A percentile compares a stretch with the other conserved stretches of the same genome.
phyloP scores from a whole-genome alignment of 1,284 basidiomycete genomes.

The Grifola frondosa region DNA sequence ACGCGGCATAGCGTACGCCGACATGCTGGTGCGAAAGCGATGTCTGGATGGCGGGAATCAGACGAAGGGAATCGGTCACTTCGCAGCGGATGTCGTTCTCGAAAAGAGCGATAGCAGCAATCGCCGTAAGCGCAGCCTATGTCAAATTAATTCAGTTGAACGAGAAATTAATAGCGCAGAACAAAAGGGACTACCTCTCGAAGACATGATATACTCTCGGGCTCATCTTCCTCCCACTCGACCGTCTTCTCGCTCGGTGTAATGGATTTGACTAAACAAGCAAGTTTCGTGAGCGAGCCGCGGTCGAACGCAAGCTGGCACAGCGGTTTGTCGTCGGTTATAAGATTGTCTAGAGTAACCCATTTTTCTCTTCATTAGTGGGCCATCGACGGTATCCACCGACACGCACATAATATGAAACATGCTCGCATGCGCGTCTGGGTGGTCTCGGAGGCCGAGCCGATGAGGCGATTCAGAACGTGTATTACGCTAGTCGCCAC shows the following conservation, averaged over 20 bases:
- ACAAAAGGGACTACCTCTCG: constrained; percentile 55
- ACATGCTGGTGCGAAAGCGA: constrained; percentile 62
- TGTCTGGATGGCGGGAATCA: constrained; percentile 54
- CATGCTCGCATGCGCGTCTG: constrained; percentile 59
- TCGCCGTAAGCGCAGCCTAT: constrained; percentile 67
- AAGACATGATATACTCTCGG: constrained; percentile 54
- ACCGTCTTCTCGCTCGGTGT: constrained; percentile 43
- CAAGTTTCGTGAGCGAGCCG: constrained; percentile 54
- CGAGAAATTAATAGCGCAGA: background rate
- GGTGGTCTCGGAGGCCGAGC: constrained; percentile 40
- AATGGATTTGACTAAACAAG: constrained; percentile 47
- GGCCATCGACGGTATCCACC: too few species aligned
- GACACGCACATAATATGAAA: constrained; percentile 62
- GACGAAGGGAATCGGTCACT: constrained; percentile 54
- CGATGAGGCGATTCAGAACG: constrained; percentile 58
- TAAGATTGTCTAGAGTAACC: constrained; percentile 56
- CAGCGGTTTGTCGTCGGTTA: constrained; percentile 66
- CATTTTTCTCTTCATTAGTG: too few species aligned
- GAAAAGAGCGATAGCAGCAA: constrained; percentile 70
- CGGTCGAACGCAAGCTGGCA: constrained; percentile 65
- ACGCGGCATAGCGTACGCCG: constrained; percentile 81
- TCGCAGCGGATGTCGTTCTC: constrained; percentile 68
- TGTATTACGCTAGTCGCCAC: constrained; percentile 60
- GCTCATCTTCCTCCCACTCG: constrained; percentile 61
- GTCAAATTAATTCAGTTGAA: background rate